Evolutionary conservation across 2,329 filamentous ascomycete species (phyloP).

Genomic region (Dothistroma septosporum): DNA sequence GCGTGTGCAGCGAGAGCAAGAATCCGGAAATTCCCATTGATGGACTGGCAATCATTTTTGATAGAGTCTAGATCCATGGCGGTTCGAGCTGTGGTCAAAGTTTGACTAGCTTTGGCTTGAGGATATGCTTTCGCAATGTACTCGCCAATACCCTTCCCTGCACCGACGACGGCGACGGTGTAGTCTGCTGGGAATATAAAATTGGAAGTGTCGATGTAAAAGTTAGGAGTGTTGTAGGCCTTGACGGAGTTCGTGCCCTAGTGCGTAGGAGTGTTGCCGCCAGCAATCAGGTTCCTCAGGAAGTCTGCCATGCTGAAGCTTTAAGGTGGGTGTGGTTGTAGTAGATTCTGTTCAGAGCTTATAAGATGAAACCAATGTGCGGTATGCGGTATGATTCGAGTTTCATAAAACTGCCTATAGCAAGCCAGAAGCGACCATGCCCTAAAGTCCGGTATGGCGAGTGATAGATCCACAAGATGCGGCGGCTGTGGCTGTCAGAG

Average conservation of each 20-base stretch:
- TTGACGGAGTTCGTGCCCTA: constrained; percentile 6
- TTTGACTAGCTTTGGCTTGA: constrained; percentile 8
- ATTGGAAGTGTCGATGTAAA: constrained; percentile 8
- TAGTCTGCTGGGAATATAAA: constrained; percentile 7
- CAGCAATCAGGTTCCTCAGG: not conserved
- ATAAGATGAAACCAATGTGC: no score
- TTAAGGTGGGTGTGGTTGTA: no score
- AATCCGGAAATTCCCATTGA: not conserved
- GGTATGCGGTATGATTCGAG: not conserved
- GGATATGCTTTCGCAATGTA: constrained; percentile 13
- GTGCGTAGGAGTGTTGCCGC: not conserved
- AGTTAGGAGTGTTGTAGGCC: constrained; percentile 3
- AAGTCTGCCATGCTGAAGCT: not conserved
- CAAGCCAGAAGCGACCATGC: not conserved
- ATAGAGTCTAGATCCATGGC: not conserved
- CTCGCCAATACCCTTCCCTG: constrained; percentile 13
- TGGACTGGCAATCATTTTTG: not conserved
- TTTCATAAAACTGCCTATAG: not conserved
- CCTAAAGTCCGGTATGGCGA: no score
- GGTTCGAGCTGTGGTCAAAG: constrained; percentile 9
- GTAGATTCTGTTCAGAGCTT: no score
- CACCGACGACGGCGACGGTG: constrained; percentile 11
- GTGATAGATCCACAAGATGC: no score
- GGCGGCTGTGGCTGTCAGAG: not conserved
- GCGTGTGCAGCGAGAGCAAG: not conserved